Evolutionary conservation across 179 eudicot species (phyloP), one percentile per base, ranked within the genome.

Genomic region (Beta macrorhiza): DNA sequence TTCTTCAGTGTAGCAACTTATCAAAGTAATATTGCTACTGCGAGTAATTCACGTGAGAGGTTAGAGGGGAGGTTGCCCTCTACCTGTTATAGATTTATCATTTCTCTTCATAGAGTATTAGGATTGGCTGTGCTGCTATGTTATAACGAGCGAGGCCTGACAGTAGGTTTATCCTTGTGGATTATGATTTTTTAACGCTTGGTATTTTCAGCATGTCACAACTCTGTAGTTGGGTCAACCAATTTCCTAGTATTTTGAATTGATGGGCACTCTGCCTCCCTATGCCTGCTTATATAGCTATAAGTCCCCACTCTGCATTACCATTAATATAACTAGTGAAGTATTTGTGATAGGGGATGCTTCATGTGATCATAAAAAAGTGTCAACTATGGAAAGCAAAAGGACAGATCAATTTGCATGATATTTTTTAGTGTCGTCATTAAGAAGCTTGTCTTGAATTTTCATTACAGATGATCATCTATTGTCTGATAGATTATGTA

Each of bases 401-500:
- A 65, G 56, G 57, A 49, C 15, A 32, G 51, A 63, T 69, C 73
- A 69, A 57, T 12, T 73, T 81, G 70, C 49, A 72, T 59, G 70
- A 64, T 63, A 4, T 47, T 7, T 57, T 8, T 2, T 61, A 32
- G 59, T 42, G 15, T 57, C 8, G 29, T 25, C 4, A 47, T 32
- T 12, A 16, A 4, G 72, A 57, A 74, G 4, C 44, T 20, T 74
- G 72, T 79, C 55, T 79, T 71, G 52, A 22, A 10, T 22, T 57
- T 71, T 77, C 29, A 32, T 3, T 22, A 57, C 16, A 80, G 32
- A 8, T 79, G 37, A 70, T 52, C 32, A 8, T 74, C 42, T 73
- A 45, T 76, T 32, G 42, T 12, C 71, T 72, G 62, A 65, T 67
- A 53, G 47, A 64, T 32, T 76, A 73, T 67, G 63, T 82, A 49